A percentile compares a stretch with the other conserved stretches of the same genome.
Evolutionary conservation across 139 green algal genomes (phyloP).

Genomic region (Edaphochlamys debaryana): DNA sequence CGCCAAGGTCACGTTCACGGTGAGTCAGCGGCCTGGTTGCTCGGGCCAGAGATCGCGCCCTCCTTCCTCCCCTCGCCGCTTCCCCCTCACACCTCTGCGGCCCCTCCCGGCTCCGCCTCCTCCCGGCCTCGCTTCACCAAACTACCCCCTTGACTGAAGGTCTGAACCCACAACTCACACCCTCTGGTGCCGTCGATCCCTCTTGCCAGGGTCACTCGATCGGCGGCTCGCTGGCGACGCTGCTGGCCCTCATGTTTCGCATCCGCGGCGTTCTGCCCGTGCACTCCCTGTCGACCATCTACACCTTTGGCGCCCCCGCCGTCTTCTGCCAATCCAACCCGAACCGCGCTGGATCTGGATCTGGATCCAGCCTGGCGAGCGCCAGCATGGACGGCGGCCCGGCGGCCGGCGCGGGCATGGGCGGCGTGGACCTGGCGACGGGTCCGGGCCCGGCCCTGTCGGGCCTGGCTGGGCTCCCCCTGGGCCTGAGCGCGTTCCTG

Average conservation of each 20-base stretch:
- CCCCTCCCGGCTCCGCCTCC: too few species aligned
- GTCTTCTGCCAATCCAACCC: conserved; percentile 82
- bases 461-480: too few species aligned
- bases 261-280: conserved; percentile 74
- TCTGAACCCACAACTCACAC: too few species aligned
- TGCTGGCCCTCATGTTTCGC: conserved; percentile 93
- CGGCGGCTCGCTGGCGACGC: conserved; percentile 85
- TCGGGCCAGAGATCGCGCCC: too few species aligned
- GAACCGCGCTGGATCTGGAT: too few species aligned
- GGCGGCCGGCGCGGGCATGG: neutral
- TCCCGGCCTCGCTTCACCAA: too few species aligned
- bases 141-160: too few species aligned
- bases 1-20: conserved; percentile 82
- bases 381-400: neutral
- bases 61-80: neutral
- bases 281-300: conserved; percentile 73
- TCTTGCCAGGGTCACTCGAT: conserved; percentile 89
- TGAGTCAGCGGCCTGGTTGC: conserved; percentile 6
- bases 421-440: too few species aligned
- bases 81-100: too few species aligned
- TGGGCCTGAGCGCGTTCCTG: too few species aligned
- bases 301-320: conserved; percentile 93
- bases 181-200: neutral
- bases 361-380: neutral
- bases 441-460: too few species aligned